A percentile compares a stretch with the other conserved stretches of the same genome.
phyloP scores from a whole-genome alignment of 345 rosid species.

The Gynandropsis gynandra region DNA sequence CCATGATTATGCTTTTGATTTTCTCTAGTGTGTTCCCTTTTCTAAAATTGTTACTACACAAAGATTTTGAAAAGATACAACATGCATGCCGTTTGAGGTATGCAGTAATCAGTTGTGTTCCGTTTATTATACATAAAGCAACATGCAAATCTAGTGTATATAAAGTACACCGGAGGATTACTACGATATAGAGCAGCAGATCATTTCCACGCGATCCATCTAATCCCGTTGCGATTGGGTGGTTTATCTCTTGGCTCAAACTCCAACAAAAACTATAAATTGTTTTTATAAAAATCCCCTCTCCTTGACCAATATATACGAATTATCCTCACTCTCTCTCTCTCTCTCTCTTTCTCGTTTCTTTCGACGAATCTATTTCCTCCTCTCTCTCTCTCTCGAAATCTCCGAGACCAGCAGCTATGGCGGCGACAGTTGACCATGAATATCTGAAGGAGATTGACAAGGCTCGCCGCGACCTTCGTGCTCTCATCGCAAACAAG shows the following conservation, averaged over 20 bases:
- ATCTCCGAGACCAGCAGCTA: conserved; percentile 19
- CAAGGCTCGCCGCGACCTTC: conserved; percentile 90
- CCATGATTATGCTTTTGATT: neutral
- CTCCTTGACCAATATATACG: conserved; percentile 10
- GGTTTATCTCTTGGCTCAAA: conserved; percentile 24
- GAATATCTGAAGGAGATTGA: conserved; percentile 81
- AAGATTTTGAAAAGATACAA: neutral
- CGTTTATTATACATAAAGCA: conserved; percentile 9
- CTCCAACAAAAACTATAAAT: neutral
- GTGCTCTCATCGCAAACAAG: conserved; percentile 71
- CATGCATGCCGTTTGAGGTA: conserved; percentile 12
- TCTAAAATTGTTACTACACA: too few relatives aligned
- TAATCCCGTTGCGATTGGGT: conserved; percentile 22
- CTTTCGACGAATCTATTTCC: neutral
- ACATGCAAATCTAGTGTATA: conserved; percentile 5
- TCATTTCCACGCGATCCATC: conserved; percentile 21
- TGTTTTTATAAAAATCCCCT: too few relatives aligned
- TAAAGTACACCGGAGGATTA: conserved; percentile 16
- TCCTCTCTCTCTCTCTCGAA: conserved; percentile 8
- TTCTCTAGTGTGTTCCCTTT: too few relatives aligned
- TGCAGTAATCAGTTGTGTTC: neutral
- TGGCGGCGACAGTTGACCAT: conserved; percentile 70
- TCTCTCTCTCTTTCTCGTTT: neutral
- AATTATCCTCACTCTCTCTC: too few relatives aligned
- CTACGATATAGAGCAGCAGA: conserved; percentile 21